Percentiles rank a stretch among this genome's conserved stretches.
phyloP scores from a whole-genome alignment of 305 asterid genomes.

The Fraxinus velutina region DNA sequence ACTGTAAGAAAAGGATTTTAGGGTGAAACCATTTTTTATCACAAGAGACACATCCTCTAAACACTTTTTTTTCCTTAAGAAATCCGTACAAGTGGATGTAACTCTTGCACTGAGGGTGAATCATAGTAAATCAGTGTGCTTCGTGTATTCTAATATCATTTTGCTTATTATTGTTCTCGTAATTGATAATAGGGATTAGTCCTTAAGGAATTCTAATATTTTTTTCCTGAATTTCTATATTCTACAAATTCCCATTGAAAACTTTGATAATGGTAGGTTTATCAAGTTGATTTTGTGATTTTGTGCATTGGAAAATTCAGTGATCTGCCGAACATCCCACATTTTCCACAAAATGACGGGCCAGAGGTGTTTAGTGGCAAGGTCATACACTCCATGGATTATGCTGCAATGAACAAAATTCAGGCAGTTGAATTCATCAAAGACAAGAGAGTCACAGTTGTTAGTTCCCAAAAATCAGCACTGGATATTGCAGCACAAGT shows the following conservation, averaged over 20 bases:
- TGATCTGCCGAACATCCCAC: constrained; percentile 45
- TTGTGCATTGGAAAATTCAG: constrained; percentile 59
- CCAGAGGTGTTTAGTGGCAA: constrained; percentile 35
- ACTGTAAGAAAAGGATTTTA: no score
- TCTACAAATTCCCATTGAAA: background rate
- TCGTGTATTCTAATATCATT: background rate
- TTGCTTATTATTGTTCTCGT: no score
- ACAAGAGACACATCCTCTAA: no score
- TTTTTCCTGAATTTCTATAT: background rate
- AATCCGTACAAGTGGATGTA: no score
- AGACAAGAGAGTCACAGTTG: constrained; percentile 48
- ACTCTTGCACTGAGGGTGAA: no score
- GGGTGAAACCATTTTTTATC: no score
- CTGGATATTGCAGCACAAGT: constrained; percentile 51
- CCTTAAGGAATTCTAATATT: background rate
- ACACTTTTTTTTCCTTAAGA: no score
- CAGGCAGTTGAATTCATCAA: constrained; percentile 35
- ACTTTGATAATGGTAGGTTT: constrained; percentile 30
- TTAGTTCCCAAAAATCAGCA: constrained; percentile 66
- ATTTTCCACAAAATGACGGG: constrained; percentile 28
- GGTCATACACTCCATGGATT: constrained; percentile 57
- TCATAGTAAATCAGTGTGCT: background rate
- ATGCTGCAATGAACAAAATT: constrained; percentile 47
- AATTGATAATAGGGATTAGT: no score
- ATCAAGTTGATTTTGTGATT: constrained; percentile 47